Percentiles rank a stretch among this genome's conserved stretches.
Conservation (phyloP, 345 rosid genomes). For the Brassica napus region DNA sequence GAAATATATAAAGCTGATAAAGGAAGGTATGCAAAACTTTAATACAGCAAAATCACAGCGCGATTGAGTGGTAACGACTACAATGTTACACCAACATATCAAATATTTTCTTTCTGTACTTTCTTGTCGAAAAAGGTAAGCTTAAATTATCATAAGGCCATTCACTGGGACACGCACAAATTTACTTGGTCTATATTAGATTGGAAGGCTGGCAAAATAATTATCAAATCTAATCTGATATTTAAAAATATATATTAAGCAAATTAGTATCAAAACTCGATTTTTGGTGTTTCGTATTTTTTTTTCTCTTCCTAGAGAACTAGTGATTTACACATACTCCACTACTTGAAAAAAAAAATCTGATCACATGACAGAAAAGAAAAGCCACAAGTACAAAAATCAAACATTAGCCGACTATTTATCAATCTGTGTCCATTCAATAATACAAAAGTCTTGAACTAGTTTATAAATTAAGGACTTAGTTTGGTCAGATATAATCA, state of each 20-base stretch:
- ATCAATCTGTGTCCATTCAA: constrained; percentile 3
- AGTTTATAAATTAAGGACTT: not conserved
- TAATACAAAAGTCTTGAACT: constrained; percentile 15
- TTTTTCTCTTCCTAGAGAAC: not conserved
- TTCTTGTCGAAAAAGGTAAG: not conserved
- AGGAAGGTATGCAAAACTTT: not conserved
- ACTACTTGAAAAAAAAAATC: not conserved
- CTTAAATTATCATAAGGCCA: not conserved
- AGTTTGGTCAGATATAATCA: constrained; percentile 26
- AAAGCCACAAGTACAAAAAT: no score
- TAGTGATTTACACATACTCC: not conserved
- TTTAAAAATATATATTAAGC: not conserved
- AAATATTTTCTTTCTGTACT: not conserved
- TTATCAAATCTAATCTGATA: not conserved
- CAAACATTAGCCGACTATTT: not conserved
- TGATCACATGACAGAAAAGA: not conserved
- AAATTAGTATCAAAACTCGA: not conserved
- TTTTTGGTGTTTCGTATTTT: not conserved
- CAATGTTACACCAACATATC: constrained; percentile 1
- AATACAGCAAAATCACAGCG: constrained; percentile 30
- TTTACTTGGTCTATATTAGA: no score
- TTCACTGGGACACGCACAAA: not conserved
- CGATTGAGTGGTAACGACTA: not conserved
- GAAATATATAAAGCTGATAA: not conserved
- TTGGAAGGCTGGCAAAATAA: constrained; percentile 15